Conservation (phyloP, 257 asterid species). For the Hygrophila difformis region DNA sequence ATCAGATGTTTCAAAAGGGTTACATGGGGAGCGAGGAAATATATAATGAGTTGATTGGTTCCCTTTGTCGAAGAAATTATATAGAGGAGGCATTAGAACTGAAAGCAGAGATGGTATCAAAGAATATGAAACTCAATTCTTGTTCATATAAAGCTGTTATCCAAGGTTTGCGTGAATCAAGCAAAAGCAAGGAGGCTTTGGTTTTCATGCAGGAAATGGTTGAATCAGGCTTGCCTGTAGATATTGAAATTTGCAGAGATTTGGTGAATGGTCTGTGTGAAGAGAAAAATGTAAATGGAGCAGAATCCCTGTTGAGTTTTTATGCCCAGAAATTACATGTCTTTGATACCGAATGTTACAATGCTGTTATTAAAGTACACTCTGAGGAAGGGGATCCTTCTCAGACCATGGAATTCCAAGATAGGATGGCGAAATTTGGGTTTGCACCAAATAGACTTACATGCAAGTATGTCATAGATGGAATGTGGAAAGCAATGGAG, state of each 20-base stretch:
- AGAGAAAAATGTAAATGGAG: slow-evolving; percentile 35
- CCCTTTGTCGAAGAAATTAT: slow-evolving; percentile 48
- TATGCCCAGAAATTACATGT: slow-evolving; percentile 47
- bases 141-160: slow-evolving; percentile 47
- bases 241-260: slow-evolving; percentile 49
- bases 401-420: slow-evolving; percentile 47
- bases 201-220: slow-evolving; percentile 59
- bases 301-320: slow-evolving; percentile 35
- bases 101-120: slow-evolving; percentile 45
- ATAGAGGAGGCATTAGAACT: slow-evolving; percentile 46
- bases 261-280: slow-evolving; percentile 47
- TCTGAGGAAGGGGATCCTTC: slow-evolving; percentile 40
- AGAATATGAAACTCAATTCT: slow-evolving; percentile 35
- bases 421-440: slow-evolving; percentile 62
- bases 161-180: slow-evolving; percentile 46
- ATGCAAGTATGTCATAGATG: slow-evolving; percentile 59
- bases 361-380: slow-evolving; percentile 33
- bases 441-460: slow-evolving; percentile 50
- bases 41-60: slow-evolving; percentile 42
- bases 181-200: slow-evolving; percentile 51
- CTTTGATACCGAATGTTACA: slow-evolving; percentile 54
- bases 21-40: slow-evolving; percentile 35
- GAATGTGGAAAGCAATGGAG: slow-evolving; percentile 42
- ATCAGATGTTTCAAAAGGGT: slow-evolving; percentile 35
- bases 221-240: slow-evolving; percentile 42